Conservation (phyloP, 1,284 basidiomycete species). For the Cutaneotrichosporon dermatis region DNA sequence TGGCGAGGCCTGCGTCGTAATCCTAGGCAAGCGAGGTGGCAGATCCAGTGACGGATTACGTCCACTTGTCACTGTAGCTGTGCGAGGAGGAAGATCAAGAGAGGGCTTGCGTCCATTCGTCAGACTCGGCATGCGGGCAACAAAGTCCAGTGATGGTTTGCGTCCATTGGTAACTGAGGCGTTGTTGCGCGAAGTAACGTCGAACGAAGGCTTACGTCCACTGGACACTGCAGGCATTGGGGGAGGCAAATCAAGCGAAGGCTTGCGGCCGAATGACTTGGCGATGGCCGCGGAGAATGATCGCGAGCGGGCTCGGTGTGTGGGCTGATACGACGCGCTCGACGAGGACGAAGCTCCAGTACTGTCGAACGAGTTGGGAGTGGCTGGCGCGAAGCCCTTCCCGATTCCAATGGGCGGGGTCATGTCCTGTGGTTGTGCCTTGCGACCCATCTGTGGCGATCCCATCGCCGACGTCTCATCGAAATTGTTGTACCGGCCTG, state of each 20-base stretch:
- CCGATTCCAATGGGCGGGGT: no score
- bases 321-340: not conserved
- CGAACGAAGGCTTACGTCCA: not conserved
- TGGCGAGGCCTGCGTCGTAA: not conserved
- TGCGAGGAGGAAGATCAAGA: not conserved
- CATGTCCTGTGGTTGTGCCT: no score
- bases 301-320: constrained; percentile 19
- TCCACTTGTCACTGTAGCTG: not conserved
- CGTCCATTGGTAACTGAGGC: not conserved
- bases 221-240: not conserved
- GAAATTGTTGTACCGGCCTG: not conserved
- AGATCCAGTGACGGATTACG: no score
- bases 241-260: constrained; percentile 1
- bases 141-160: not conserved
- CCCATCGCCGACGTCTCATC: not conserved
- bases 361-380: not conserved
- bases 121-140: not conserved
- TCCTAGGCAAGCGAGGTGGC: no score
- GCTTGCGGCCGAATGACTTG: constrained; percentile 19
- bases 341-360: not conserved
- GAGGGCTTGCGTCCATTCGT: not conserved
- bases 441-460: not conserved
- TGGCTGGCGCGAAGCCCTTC: not conserved
- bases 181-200: not conserved
- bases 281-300: constrained; percentile 39